Percentiles rank a stretch among this genome's conserved stretches.
These are phyloP conservation scores for Coemansia sp. DNA, from an alignment of 192 early-diverging fungal genomes.

Conservation along the genomic window DNA sequence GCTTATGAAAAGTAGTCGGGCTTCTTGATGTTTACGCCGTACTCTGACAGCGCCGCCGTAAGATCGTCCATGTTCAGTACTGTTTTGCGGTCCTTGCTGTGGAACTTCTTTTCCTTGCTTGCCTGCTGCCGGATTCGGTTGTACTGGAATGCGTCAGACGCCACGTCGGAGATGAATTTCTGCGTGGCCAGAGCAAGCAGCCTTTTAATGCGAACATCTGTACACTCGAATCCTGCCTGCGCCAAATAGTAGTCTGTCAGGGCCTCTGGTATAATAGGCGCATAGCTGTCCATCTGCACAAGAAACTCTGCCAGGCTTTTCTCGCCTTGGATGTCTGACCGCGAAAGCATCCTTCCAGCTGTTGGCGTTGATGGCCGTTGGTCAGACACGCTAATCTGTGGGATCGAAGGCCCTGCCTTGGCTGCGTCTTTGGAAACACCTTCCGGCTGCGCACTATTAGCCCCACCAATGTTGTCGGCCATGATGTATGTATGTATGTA, in stretches of 20 bases:
- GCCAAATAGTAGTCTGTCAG: constrained; percentile 89
- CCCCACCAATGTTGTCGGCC: neutral
- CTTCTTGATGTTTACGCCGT: constrained; percentile 94
- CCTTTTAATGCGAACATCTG: constrained; percentile 64
- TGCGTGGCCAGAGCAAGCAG: constrained; percentile 71
- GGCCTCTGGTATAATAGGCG: constrained; percentile 83
- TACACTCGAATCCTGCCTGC: constrained; percentile 64
- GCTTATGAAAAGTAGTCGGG: constrained; percentile 82
- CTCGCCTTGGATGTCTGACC: constrained; percentile 58
- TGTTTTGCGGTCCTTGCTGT: constrained; percentile 70
- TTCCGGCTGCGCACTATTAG: neutral
- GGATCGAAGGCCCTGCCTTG: neutral
- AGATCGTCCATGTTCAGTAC: constrained; percentile 93
- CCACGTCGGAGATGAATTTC: constrained; percentile 74
- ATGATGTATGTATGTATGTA: no score
- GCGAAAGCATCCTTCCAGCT: constrained; percentile 23
- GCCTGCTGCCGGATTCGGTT: constrained; percentile 61
- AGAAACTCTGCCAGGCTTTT: constrained; percentile 80
- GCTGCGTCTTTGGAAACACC: neutral
- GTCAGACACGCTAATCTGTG: neutral
- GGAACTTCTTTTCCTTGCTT: constrained; percentile 49
- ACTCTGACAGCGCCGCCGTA: constrained; percentile 80
- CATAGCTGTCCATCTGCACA: constrained; percentile 64
- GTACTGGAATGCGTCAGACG: constrained; percentile 72
- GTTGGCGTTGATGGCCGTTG: constrained; percentile 10